phyloP scores from a whole-genome alignment of 2,329 filamentous ascomycete species.

The Penicillium sp. region DNA sequence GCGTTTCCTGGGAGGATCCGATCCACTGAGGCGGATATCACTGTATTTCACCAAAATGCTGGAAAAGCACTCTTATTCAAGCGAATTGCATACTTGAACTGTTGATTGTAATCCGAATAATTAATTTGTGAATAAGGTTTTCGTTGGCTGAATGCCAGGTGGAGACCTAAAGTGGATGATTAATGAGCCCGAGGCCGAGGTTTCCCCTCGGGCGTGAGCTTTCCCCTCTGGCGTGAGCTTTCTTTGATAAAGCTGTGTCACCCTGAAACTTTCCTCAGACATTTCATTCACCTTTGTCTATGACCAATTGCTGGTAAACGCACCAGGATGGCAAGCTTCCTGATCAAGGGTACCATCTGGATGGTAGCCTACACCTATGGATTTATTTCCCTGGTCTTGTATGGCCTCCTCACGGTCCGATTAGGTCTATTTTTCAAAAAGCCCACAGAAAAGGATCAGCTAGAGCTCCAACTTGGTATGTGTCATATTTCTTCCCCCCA shows the following conservation, averaged over 20 bases:
- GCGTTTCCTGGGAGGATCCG: slow-evolving; percentile 10
- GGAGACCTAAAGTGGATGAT: not conserved
- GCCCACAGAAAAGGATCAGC: slow-evolving; percentile 39
- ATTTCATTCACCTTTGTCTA: not conserved
- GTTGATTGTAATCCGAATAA: not conserved
- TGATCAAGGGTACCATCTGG: slow-evolving; percentile 20
- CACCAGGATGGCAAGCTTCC: not conserved
- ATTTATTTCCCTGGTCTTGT: slow-evolving; percentile 36
- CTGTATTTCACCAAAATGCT: slow-evolving; percentile 2
- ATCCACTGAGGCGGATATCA: not conserved
- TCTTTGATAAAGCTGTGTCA: not conserved
- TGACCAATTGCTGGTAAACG: not conserved
- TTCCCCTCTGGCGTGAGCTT: not conserved
- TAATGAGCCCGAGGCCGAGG: not conserved
- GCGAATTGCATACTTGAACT: not conserved
- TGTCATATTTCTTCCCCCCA: no score
- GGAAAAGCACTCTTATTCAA: not conserved
- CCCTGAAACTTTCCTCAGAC: not conserved
- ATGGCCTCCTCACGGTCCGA: slow-evolving; percentile 18
- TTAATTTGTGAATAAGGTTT: not conserved
- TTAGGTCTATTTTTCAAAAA: slow-evolving; percentile 23
- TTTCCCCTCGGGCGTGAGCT: not conserved
- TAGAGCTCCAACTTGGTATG: slow-evolving; percentile 9
- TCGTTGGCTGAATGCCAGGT: not conserved
- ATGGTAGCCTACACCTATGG: slow-evolving; percentile 33